These are phyloP conservation scores for Parachaetomium inaequale DNA, from an alignment of 495 filamentous ascomycete genomes.

Conservation along the genomic window DNA sequence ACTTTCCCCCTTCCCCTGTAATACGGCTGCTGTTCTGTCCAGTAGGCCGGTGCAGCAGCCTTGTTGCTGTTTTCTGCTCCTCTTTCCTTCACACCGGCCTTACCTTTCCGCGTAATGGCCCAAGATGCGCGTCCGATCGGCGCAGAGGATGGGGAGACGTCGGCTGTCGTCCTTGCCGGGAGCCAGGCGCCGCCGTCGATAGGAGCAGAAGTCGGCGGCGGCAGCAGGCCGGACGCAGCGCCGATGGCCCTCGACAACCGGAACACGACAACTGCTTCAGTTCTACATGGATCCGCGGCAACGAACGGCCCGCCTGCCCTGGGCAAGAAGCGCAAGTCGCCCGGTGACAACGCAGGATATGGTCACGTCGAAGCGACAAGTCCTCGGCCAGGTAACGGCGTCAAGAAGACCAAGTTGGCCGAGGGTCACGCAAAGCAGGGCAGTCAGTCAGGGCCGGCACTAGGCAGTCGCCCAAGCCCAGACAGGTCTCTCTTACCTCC, in stretches of 20 bases:
- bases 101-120: not conserved
- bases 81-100: not conserved
- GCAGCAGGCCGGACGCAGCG: not conserved
- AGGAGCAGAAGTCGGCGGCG: not conserved
- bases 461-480: slow-evolving; percentile 6
- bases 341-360: slow-evolving; percentile 4
- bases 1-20: slow-evolving; percentile 4
- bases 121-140: not conserved
- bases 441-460: slow-evolving; percentile 11
- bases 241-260: not conserved
- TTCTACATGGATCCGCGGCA: slow-evolving; percentile 6
- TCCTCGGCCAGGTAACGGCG: slow-evolving; percentile 5
- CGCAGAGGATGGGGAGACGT: not conserved
- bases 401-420: slow-evolving; percentile 41
- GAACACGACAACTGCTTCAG: not conserved
- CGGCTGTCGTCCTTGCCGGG: no score
- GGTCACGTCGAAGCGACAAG: not conserved
- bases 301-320: slow-evolving; percentile 9
- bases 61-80: slow-evolving; percentile 9
- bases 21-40: slow-evolving; percentile 1
- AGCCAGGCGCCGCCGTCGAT: no score
- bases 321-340: slow-evolving; percentile 42
- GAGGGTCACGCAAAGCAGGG: slow-evolving; percentile 1
- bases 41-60: not conserved
- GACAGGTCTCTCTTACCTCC: slow-evolving; percentile 45